Conservation (phyloP, 2,329 filamentous ascomycete genomes). For the Lachnellula suecica region DNA sequence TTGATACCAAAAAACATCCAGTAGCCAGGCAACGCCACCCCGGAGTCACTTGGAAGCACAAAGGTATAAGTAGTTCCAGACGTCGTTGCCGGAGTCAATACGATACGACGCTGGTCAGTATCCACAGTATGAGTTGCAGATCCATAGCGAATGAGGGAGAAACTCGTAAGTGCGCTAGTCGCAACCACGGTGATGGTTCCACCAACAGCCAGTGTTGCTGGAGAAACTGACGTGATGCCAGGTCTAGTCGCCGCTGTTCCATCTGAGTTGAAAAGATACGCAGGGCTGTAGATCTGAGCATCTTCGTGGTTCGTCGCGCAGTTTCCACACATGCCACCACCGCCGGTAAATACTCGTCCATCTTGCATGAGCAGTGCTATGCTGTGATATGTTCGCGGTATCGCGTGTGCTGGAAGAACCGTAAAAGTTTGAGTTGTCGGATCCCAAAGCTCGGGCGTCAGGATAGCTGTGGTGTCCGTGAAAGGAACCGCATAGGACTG, state of each 20-base stretch:
- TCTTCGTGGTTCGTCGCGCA: constrained; percentile 51
- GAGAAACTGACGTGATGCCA: constrained; percentile 37
- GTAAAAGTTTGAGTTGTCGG: constrained; percentile 41
- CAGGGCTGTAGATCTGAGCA: constrained; percentile 53
- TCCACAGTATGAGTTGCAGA: constrained; percentile 55
- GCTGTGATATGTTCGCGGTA: constrained; percentile 50
- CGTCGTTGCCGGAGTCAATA: constrained; percentile 32
- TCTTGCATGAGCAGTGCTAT: constrained; percentile 49
- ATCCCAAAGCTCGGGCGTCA: constrained; percentile 47
- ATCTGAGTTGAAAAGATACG: constrained; percentile 50
- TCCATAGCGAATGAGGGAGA: constrained; percentile 48
- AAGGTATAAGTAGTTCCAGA: constrained; percentile 38
- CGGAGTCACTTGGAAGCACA: constrained; percentile 45
- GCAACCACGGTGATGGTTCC: constrained; percentile 34
- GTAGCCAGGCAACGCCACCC: constrained; percentile 50
- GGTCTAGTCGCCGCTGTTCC: constrained; percentile 43
- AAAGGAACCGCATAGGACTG: constrained; percentile 43
- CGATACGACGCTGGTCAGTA: constrained; percentile 55
- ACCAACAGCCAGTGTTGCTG: constrained; percentile 31
- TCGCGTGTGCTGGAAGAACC: constrained; percentile 36
- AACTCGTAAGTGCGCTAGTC: constrained; percentile 29
- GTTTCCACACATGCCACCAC: constrained; percentile 52
- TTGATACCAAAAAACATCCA: constrained; percentile 55
- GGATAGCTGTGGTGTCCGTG: constrained; percentile 41
- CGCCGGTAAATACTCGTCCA: constrained; percentile 48